Base-by-base conservation (phyloP, 1,139 yeast species). In the Sugiyamaella pinicola region DNA sequence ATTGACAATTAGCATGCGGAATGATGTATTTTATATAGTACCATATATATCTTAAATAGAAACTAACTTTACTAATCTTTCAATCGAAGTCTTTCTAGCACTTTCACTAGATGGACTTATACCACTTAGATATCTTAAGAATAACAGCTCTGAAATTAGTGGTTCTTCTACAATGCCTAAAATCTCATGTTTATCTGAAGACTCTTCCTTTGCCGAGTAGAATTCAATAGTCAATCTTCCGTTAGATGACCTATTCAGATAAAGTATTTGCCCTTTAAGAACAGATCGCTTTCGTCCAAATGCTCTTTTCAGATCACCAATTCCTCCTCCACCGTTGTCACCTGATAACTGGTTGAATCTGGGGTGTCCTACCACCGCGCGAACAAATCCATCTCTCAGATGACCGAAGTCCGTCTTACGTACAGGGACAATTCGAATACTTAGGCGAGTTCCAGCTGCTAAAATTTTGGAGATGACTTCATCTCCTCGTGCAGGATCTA, bases 401-500 rank as follows among this genome's bases (percentile, higher is more conserved):
- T 93, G 98, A 58, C 82, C 82, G 69, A 86, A 88, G 69, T 91
- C 97, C 1, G 98, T 91, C 67, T 87, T 88, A 65, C 96, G 79
- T 9, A 86, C 84, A 0, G 99, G 97, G 17, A 86, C 84, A 58
- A 93, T 84, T 58, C 96, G 76, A 33, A 89, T 83, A 46, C 83
- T 74, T 61, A 89, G 76, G 55, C 82, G 78, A 19, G 87, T 79
- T 9, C 83, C 81, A n/a, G 78, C 71, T 44, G 79, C 81, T 43
- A 89, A 68, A 43, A 90, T 71, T 51, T 77, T 74, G 19, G 79
- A 75, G 21, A 88, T 69, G 19, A 87, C 65, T 3, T 77, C 74
- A 7, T 75, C 72, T 1, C 95, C 80, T 54, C 79, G 74, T 7
- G 72, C 74, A 0, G 84, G 78, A 58, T 82, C 82, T 56, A 80